phyloP scores from a whole-genome alignment of 129 eudicot genomes.

The Escallonia rubra region DNA sequence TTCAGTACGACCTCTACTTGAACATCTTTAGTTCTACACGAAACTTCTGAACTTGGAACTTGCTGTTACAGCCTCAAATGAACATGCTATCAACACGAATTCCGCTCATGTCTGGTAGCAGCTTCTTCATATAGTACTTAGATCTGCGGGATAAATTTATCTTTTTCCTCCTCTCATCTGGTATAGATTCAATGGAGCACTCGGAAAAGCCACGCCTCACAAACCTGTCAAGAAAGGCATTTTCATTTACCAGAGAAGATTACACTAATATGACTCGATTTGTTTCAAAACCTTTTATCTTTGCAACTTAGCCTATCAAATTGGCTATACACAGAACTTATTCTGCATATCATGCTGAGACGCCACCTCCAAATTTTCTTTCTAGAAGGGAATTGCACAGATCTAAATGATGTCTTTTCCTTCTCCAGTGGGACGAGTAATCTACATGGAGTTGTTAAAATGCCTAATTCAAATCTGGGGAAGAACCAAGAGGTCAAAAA shows the following conservation, averaged over 20 bases:
- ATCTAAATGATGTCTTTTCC: too few relatives aligned
- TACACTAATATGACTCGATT: too few relatives aligned
- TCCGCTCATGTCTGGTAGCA: constrained; percentile 81
- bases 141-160: constrained; percentile 76
- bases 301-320: too few relatives aligned
- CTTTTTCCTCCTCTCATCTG: constrained; percentile 71
- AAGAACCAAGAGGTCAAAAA: neutral
- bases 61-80: constrained; percentile 12
- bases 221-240: constrained; percentile 47
- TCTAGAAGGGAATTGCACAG: neutral
- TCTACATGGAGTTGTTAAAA: too few relatives aligned
- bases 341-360: too few relatives aligned
- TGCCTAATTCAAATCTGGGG: neutral
- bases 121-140: constrained; percentile 84
- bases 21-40: too few relatives aligned
- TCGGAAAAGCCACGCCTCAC: constrained; percentile 93
- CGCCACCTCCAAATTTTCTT: neutral
- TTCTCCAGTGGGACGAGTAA: too few relatives aligned
- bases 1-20: too few relatives aligned
- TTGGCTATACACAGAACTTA: too few relatives aligned
- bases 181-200: constrained; percentile 81
- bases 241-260: too few relatives aligned
- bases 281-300: too few relatives aligned
- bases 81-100: constrained; percentile 47
- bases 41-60: too few relatives aligned